A percentile compares a stretch with the other conserved stretches of the same genome.
phyloP scores from a whole-genome alignment of 306 rosid species.

The Leucaena leucocephala region DNA sequence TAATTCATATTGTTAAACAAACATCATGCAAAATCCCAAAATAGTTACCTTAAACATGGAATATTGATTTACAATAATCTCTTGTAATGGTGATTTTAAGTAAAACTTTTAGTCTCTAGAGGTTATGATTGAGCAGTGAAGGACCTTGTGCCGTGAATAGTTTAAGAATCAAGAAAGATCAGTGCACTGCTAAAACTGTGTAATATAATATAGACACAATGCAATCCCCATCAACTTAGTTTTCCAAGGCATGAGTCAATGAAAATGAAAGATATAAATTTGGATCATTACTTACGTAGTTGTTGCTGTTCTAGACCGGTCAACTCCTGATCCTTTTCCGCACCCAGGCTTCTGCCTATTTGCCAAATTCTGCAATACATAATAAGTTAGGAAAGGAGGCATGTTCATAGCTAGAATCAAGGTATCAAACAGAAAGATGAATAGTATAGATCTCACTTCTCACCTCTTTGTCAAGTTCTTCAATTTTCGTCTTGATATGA shows the following conservation, averaged over 20 bases:
- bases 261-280: not conserved
- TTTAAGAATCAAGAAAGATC: slow-evolving; percentile 6
- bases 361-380: slow-evolving; percentile 72
- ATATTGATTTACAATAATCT: not conserved
- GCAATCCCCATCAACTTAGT: not conserved
- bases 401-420: slow-evolving; percentile 26
- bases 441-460: slow-evolving; percentile 27
- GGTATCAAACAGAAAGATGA: slow-evolving; percentile 16
- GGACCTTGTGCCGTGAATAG: slow-evolving; percentile 14
- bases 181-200: not conserved
- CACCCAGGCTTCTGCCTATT: slow-evolving; percentile 93
- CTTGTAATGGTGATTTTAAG: not conserved
- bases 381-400: slow-evolving; percentile 1
- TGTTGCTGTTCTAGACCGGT: slow-evolving; percentile 89
- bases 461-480: slow-evolving; percentile 92
- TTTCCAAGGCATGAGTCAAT: slow-evolving; percentile 9
- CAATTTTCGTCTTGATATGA: slow-evolving; percentile 67
- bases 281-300: slow-evolving; percentile 63
- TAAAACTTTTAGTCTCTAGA: slow-evolving; percentile 20
- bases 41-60: slow-evolving; percentile 14
- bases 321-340: slow-evolving; percentile 92
- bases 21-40: slow-evolving; percentile 1
- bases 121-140: slow-evolving; percentile 8
- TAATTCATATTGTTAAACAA: slow-evolving; percentile 11
- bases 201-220: not conserved